Base-by-base conservation (phyloP, 306 rosid genomes). In the barrel medic (Medicago truncatula) region DNA sequence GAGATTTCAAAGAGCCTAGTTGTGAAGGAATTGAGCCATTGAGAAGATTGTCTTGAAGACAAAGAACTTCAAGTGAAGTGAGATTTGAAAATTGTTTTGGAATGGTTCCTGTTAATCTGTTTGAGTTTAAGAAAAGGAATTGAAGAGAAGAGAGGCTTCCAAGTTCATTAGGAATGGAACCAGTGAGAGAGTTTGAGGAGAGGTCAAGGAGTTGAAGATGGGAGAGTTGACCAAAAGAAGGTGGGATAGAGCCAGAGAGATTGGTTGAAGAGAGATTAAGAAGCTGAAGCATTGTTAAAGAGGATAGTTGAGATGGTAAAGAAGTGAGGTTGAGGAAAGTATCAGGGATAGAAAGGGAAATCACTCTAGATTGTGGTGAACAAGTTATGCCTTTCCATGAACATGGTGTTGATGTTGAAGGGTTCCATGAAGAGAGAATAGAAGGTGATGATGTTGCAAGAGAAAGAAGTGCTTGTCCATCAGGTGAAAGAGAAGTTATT, bases 211-310 rank as follows among this genome's bases (percentile, higher is more conserved):
- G 86, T 47, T 86, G 92, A 76, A 96, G 99, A 72, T 83, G 78
- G 10, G 85, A 80, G 60, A 96, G 87, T 41, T 82, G 86, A 65
- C 99, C 98, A 78, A 88, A 89, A 25, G 96, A 85, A 15, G 92
- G 71, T 20, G 98, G 98, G 14, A 96, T 92, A 0, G 89, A 38
- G 40, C 99, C 99, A 15, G 98, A 96, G 11, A 92, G 70, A 81
- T 92, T 92, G 49, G 98, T 83, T 82, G 98, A 88, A 31, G 98
- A 92, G 65, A 96, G 99, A 66, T 96, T 92, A 39, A 96, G 97
- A 71, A 95, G 97, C 74, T 89, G 99, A 14, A 95, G 80, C 85
- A 81, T 89, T 59, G 99, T 86, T 43, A 96, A 86, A 70, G 93
- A 89, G 2, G 96, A 90, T 6, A 92, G 90, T 77, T 80, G 89